These are phyloP conservation scores for Kodamaea hsintzibuensis DNA, from an alignment of 805 yeast genomes.

Conservation along the genomic window DNA sequence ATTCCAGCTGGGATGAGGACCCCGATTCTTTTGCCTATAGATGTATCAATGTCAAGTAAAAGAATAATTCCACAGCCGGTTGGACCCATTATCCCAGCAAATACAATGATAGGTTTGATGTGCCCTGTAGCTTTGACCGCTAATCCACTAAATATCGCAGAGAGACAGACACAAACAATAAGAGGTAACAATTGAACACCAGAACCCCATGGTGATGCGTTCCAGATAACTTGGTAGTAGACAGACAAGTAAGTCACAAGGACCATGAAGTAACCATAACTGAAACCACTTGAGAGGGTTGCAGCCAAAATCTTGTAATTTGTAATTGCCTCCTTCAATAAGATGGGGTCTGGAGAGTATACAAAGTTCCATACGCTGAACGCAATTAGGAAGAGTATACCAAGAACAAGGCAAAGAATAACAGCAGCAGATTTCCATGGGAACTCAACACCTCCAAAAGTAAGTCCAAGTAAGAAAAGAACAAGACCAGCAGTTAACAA, in stretches of 20 bases:
- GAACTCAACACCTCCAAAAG: conserved; percentile 21
- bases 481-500: conserved; percentile 19
- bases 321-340: conserved; percentile 13
- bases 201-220: conserved; percentile 12
- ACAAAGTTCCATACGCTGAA: conserved; percentile 19
- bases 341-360: conserved; percentile 16
- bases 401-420: conserved; percentile 16
- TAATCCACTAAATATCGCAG: conserved; percentile 13
- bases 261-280: conserved; percentile 13
- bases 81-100: conserved; percentile 13
- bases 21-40: conserved; percentile 11
- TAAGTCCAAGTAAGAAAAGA: conserved; percentile 19
- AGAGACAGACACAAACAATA: conserved; percentile 12
- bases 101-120: conserved; percentile 13
- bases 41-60: conserved; percentile 7
- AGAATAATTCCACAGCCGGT: conserved; percentile 12
- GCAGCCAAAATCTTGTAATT: conserved; percentile 17
- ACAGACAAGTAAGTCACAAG: conserved; percentile 12
- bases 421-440: conserved; percentile 22
- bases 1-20: conserved; percentile 16
- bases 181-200: conserved; percentile 18
- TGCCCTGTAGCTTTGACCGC: conserved; percentile 12
- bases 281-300: conserved; percentile 9
- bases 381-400: conserved; percentile 15
- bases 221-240: conserved; percentile 16